Percentiles rank a stretch among this genome's conserved stretches.
Evolutionary conservation across 805 yeast species (phyloP).

Genomic region (Diddensiella caesifluorescens): DNA sequence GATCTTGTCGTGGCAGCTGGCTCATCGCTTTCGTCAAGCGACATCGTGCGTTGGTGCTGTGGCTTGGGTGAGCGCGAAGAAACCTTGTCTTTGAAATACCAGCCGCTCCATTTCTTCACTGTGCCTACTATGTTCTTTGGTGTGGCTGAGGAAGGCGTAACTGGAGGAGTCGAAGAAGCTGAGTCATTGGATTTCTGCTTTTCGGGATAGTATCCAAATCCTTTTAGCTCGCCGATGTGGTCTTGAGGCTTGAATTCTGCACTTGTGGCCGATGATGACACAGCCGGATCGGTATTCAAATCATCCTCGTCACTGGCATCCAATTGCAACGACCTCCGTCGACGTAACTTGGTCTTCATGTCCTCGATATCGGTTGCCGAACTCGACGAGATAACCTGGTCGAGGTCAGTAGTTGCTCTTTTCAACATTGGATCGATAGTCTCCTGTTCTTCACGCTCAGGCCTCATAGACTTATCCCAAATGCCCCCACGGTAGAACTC

Average conservation of each 20-base stretch:
- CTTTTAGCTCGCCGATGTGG: slow-evolving; percentile 21
- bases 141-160: slow-evolving; percentile 5
- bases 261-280: background rate
- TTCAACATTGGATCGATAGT: background rate
- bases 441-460: slow-evolving; percentile 7
- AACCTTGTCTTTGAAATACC: slow-evolving; percentile 23
- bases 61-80: too few species aligned
- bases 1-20: background rate
- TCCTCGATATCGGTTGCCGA: slow-evolving; percentile 1
- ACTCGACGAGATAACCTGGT: background rate
- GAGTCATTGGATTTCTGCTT: background rate
- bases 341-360: background rate
- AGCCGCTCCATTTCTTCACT: slow-evolving; percentile 26
- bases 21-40: too few species aligned
- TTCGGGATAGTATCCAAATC: slow-evolving; percentile 13
- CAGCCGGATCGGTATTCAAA: background rate
- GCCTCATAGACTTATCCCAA: slow-evolving; percentile 55
- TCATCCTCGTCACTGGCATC: slow-evolving; percentile 1
- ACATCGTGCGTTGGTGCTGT: too few species aligned
- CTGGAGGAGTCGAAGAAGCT: background rate
- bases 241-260: slow-evolving; percentile 11
- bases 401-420: background rate
- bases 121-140: slow-evolving; percentile 20
- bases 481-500: slow-evolving; percentile 89
- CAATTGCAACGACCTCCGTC: background rate